Conservation (phyloP, 805 yeast genomes). For the Ogataea populi-albae region DNA sequence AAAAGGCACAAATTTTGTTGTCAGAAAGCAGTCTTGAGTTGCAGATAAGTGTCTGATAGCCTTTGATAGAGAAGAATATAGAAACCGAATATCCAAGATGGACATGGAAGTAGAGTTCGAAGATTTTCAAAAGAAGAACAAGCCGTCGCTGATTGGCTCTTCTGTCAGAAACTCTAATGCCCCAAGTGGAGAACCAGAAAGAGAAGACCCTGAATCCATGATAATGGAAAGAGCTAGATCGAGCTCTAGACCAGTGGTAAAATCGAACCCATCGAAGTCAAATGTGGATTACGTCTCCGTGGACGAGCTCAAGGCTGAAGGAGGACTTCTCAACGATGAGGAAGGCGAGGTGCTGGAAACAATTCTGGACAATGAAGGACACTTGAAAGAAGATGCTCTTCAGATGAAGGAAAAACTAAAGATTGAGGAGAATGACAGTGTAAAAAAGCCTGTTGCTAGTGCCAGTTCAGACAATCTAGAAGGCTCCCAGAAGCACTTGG, state of each 20-base stretch:
- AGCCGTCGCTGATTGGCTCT: slow-evolving; percentile 54
- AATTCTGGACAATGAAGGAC: slow-evolving; percentile 52
- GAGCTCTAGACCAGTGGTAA: slow-evolving; percentile 42
- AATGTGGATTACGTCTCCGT: slow-evolving; percentile 26
- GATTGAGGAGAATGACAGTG: neutral
- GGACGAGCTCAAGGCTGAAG: slow-evolving; percentile 39
- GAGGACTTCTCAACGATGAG: slow-evolving; percentile 57
- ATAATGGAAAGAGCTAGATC: slow-evolving; percentile 23
- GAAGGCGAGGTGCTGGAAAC: slow-evolving; percentile 54
- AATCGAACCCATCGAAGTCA: slow-evolving; percentile 34
- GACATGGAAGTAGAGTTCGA: slow-evolving; percentile 53
- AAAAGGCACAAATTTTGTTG: no score
- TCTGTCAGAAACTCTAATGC: slow-evolving; percentile 35
- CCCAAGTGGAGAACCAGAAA: slow-evolving; percentile 20
- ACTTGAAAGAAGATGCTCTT: slow-evolving; percentile 46
- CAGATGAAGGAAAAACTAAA: slow-evolving; percentile 25
- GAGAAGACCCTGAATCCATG: slow-evolving; percentile 8
- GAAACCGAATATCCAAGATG: no score
- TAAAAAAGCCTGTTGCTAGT: slow-evolving; percentile 2
- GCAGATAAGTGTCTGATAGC: no score
- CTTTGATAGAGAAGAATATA: no score
- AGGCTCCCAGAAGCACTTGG: slow-evolving; percentile 12
- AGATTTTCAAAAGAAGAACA: slow-evolving; percentile 44
- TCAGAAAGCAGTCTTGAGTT: no score
- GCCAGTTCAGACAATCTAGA: slow-evolving; percentile 4